These are phyloP conservation scores for Clonostachys sp. DNA, from an alignment of 2,329 filamentous ascomycete genomes.

Conservation along the genomic window DNA sequence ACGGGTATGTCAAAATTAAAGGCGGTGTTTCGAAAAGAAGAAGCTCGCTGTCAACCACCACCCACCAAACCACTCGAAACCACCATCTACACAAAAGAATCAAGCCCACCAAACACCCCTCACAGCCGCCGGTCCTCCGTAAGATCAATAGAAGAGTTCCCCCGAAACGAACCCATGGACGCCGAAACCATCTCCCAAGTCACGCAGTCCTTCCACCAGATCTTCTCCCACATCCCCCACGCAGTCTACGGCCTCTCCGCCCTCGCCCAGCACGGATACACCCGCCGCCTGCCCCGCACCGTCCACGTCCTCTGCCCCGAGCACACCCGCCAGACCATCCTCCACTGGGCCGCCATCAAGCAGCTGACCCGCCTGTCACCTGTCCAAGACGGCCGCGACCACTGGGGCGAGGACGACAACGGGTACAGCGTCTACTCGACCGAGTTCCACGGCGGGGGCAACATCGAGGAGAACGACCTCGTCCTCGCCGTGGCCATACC, in stretches of 20 bases:
- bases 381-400: too few relatives aligned
- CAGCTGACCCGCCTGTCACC: too few relatives aligned
- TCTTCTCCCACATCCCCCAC: conserved; percentile 38
- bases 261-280: conserved; percentile 36
- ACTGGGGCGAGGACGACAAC: too few relatives aligned
- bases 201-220: conserved; percentile 23
- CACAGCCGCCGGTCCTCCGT: too few relatives aligned
- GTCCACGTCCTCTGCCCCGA: conserved; percentile 35
- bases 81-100: too few relatives aligned
- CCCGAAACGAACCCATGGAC: conserved; percentile 10
- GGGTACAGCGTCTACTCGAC: too few relatives aligned
- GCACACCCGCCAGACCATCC: conserved; percentile 24
- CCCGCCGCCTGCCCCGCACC: conserved; percentile 15
- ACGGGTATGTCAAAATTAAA: too few relatives aligned
- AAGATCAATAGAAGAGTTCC: too few relatives aligned
- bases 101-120: too few relatives aligned
- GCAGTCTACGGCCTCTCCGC: conserved; percentile 39
- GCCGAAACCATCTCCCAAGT: conserved; percentile 24
- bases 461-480: conserved; percentile 14
- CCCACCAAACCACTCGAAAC: too few relatives aligned
- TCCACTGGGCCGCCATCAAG: conserved; percentile 28
- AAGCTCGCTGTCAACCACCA: too few relatives aligned
- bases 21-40: too few relatives aligned
- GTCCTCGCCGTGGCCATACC: conserved; percentile 28
- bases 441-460: conserved; percentile 19